Evolutionary conservation across 192 early-diverging fungal species (phyloP).

Genomic region (Coemansia sp.): DNA sequence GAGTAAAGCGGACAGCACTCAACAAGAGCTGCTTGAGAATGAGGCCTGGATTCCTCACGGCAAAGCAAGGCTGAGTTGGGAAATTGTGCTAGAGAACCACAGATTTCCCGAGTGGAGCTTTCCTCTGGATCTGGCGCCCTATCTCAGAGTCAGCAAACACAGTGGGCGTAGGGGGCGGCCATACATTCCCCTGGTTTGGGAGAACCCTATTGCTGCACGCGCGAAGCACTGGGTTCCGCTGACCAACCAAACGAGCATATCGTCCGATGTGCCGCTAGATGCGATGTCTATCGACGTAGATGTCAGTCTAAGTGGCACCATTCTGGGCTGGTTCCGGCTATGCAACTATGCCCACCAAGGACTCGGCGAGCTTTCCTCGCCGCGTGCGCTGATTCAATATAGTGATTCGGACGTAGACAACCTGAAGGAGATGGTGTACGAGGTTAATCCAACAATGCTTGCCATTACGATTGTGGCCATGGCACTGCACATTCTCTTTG

Average conservation of each 20-base stretch:
- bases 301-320: conserved; percentile 22
- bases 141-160: conserved; percentile 9
- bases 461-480: conserved; percentile 51
- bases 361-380: conserved; percentile 25
- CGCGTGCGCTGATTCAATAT: conserved; percentile 30
- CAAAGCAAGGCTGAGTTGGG: conserved; percentile 41
- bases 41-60: conserved; percentile 40
- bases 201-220: conserved; percentile 42
- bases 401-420: conserved; percentile 50
- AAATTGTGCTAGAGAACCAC: conserved; percentile 47
- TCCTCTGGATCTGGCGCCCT: conserved; percentile 35
- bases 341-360: conserved; percentile 38
- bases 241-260: conserved; percentile 23
- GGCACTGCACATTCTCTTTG: conserved; percentile 53
- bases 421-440: conserved; percentile 53
- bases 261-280: conserved; percentile 13
- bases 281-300: conserved; percentile 16
- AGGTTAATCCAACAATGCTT: conserved; percentile 55
- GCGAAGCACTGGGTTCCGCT: conserved; percentile 42
- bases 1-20: background rate
- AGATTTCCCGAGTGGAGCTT: conserved; percentile 34
- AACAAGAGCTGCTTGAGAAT: background rate
- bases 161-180: background rate
- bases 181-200: conserved; percentile 49
- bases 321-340: conserved; percentile 52